Evolutionary conservation across 495 filamentous ascomycete genomes (phyloP), one percentile per base, ranked within the genome.

Genomic region (Hypoxylon intermedium): DNA sequence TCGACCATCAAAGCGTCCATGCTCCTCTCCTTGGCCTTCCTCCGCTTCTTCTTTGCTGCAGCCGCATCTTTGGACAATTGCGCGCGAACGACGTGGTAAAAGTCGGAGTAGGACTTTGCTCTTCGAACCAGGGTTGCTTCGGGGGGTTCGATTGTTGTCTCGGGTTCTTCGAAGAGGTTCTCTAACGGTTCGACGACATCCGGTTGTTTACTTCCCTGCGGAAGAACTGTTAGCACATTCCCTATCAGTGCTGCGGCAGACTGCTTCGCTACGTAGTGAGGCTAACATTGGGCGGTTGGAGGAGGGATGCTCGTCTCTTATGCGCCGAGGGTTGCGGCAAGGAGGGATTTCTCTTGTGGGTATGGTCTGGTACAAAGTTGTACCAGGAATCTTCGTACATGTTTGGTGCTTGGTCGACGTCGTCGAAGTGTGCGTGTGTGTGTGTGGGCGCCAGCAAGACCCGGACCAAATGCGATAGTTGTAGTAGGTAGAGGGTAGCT

Each of bases 361-460:
- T 74, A 33, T 78, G 72, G 30, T 82, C 79, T 1, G 83, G 81
- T 20, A 86, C 83, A 63, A 87, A 83, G 53, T 79, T 85, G 72
- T 90, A 87, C 83, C 87, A 91, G 6, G 85, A 81, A 66, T 90
- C 87, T 69, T 91, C 88, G 74, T 89, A 90, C 87, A 89, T 89
- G 45, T 48, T 70, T 70, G 45, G 74, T 89, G 89, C 87, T 89
- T 89, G 45, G 49, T 70, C 69, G 45, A 23, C 16, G 34, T n/a
- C 13, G 20, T 28, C 3, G 33, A 36, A 48, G 36, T 28, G 54
- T 34, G 43, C n/a, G 19, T 34, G 53, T 42, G 33, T 49, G 53
- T 41, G 44, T 33, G 30, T 9, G 30, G 7, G 30, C 30, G 30
- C 30, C 30, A 33, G n/a, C 30, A 33, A n/a, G n/a, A n/a, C n/a